phyloP scores from a whole-genome alignment of 1,139 yeast genomes.

The Suhomyces bokatorum region DNA sequence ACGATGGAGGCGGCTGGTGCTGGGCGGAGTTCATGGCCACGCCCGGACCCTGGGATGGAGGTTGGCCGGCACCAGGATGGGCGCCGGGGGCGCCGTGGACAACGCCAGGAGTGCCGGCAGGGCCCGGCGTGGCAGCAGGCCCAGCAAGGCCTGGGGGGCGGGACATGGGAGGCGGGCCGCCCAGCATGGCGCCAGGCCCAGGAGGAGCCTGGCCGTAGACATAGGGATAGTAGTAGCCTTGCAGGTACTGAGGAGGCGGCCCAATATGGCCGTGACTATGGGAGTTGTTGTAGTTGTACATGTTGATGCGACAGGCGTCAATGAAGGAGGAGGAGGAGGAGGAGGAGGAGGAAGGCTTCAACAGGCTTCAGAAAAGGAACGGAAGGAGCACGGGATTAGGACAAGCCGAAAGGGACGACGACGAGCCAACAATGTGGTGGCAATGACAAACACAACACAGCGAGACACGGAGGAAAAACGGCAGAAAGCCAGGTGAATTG shows the following conservation, averaged over 20 bases:
- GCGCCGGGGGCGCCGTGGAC: neutral
- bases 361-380: neutral
- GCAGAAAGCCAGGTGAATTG: neutral
- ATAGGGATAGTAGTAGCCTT: conserved; percentile 8
- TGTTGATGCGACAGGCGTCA: neutral
- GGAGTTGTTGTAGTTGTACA: conserved; percentile 11
- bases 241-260: conserved; percentile 10
- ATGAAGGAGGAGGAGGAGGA: too few species aligned
- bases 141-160: neutral
- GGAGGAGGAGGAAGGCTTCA: neutral
- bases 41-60: neutral
- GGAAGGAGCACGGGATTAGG: neutral
- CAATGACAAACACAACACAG: conserved; percentile 1
- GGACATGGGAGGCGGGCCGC: neutral
- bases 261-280: conserved; percentile 7
- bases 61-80: neutral
- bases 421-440: neutral
- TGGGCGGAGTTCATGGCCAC: neutral
- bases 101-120: neutral
- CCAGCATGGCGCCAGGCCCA: neutral
- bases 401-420: neutral
- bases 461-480: conserved; percentile 1
- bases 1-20: neutral
- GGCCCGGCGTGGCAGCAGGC: neutral
- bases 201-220: conserved; percentile 1